A percentile compares a stretch with the other conserved stretches of the same genome.
These are phyloP conservation scores for Triticum turgidum DNA, from an alignment of 176 grass and related monocot genomes.

Conservation along the genomic window DNA sequence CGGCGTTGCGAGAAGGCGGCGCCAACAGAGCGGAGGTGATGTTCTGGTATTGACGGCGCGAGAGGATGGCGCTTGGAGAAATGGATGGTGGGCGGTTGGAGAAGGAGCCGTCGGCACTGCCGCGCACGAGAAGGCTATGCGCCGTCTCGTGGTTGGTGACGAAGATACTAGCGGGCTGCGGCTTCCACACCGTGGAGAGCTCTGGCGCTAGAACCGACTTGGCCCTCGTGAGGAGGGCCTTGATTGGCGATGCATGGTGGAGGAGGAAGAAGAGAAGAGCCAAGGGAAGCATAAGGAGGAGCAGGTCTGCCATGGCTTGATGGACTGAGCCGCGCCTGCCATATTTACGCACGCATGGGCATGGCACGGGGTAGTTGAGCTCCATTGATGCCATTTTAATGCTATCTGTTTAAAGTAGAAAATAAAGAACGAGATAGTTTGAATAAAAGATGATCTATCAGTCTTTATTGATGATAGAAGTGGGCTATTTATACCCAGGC, in stretches of 20 bases:
- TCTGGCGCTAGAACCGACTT: background rate
- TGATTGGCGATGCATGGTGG: background rate
- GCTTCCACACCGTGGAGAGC: background rate
- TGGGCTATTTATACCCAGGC: too few relatives aligned
- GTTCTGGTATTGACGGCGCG: background rate
- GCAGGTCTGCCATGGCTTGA: background rate
- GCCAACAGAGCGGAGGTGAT: background rate
- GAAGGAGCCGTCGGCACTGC: background rate
- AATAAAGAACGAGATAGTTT: too few relatives aligned
- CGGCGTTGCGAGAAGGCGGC: too few relatives aligned
- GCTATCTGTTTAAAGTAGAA: too few relatives aligned
- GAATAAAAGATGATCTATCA: too few relatives aligned
- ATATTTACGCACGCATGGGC: too few relatives aligned
- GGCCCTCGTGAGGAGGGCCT: background rate
- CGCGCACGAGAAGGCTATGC: background rate
- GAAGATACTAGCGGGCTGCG: background rate
- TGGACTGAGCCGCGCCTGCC: background rate
- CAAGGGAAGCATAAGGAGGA: background rate
- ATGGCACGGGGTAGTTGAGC: too few relatives aligned
- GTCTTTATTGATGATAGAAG: too few relatives aligned
- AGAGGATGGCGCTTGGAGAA: conserved; percentile 11
- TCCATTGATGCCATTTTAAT: too few relatives aligned
- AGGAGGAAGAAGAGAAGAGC: background rate
- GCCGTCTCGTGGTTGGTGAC: background rate
- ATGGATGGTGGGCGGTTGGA: background rate